Percentiles rank a stretch among this genome's conserved stretches.
These are phyloP conservation scores for Phytopythium litorale DNA, from an alignment of 352 stramenopile genomes.

Conservation along the genomic window DNA sequence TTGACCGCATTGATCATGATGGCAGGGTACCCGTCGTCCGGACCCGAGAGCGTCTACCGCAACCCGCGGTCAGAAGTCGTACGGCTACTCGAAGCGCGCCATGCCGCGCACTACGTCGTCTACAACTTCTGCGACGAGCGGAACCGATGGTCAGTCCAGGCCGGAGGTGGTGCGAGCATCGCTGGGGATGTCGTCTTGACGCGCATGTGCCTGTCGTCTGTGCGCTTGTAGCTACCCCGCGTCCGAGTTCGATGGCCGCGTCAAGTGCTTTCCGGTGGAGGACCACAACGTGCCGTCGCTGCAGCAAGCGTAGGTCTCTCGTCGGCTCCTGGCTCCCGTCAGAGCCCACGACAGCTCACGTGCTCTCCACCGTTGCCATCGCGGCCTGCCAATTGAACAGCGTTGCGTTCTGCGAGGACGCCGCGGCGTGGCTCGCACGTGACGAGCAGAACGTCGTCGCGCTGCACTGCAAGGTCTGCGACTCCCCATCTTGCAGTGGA, in stretches of 20 bases:
- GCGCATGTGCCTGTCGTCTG: neutral
- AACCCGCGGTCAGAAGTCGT: conserved; percentile 61
- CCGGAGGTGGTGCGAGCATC: too few relatives aligned
- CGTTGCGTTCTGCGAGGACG: conserved; percentile 66
- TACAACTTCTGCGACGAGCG: conserved; percentile 74
- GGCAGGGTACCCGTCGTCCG: conserved; percentile 51
- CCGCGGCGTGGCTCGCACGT: conserved; percentile 47
- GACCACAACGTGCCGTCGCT: conserved; percentile 73
- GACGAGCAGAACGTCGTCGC: conserved; percentile 43
- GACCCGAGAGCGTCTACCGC: conserved; percentile 53
- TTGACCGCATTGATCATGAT: neutral
- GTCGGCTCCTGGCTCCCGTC: neutral
- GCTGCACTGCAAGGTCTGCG: conserved; percentile 67
- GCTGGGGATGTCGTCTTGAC: too few relatives aligned
- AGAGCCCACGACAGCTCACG: too few relatives aligned
- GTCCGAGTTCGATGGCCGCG: conserved; percentile 39
- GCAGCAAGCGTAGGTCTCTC: conserved; percentile 44
- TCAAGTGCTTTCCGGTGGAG: conserved; percentile 60
- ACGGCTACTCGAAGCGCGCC: conserved; percentile 43
- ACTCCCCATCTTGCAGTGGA: neutral
- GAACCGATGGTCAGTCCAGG: conserved; percentile 30
- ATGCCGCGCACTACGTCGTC: conserved; percentile 59
- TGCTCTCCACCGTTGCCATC: neutral
- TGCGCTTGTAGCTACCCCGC: conserved; percentile 39
- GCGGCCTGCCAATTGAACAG: conserved; percentile 22